Conservation (phyloP, 2,329 filamentous ascomycete genomes). For the Penicillium decumbens region DNA sequence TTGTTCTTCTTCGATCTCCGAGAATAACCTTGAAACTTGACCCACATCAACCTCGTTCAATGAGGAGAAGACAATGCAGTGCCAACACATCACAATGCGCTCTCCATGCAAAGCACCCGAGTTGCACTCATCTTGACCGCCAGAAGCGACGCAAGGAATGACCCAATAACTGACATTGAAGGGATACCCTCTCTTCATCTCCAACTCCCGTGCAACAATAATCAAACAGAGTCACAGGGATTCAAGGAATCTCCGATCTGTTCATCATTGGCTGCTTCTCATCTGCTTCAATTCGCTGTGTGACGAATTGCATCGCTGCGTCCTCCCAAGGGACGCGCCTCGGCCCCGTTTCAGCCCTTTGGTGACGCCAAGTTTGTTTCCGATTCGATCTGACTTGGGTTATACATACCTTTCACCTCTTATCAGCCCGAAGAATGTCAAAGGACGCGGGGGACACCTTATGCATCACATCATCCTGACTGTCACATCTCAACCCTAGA, state of each 20-base stretch:
- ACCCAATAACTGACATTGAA: slow-evolving; percentile 7
- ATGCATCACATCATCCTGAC: slow-evolving; percentile 15
- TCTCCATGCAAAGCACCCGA: too few species aligned
- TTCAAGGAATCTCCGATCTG: slow-evolving; percentile 14
- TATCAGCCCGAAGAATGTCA: slow-evolving; percentile 10
- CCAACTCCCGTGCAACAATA: neutral
- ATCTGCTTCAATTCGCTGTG: slow-evolving; percentile 18
- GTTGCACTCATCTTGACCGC: slow-evolving; percentile 15
- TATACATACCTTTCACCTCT: slow-evolving; percentile 8
- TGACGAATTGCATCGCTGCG: slow-evolving; percentile 19
- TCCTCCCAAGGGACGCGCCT: slow-evolving; percentile 8
- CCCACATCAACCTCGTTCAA: too few species aligned
- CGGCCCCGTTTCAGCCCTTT: slow-evolving; percentile 9
- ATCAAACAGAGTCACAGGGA: slow-evolving; percentile 6
- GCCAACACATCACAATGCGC: too few species aligned
- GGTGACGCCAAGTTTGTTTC: slow-evolving; percentile 16
- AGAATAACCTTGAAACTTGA: too few species aligned
- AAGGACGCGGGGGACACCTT: slow-evolving; percentile 18
- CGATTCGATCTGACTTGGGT: slow-evolving; percentile 10
- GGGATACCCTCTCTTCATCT: slow-evolving; percentile 2
- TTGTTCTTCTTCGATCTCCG: too few species aligned
- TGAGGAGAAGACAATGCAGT: too few species aligned
- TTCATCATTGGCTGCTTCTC: slow-evolving; percentile 22
- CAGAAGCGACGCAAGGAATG: slow-evolving; percentile 21
- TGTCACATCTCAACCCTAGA: slow-evolving; percentile 14